phyloP scores from a whole-genome alignment of 1,284 basidiomycete species.

The Neotropicomus parvogracilis region DNA sequence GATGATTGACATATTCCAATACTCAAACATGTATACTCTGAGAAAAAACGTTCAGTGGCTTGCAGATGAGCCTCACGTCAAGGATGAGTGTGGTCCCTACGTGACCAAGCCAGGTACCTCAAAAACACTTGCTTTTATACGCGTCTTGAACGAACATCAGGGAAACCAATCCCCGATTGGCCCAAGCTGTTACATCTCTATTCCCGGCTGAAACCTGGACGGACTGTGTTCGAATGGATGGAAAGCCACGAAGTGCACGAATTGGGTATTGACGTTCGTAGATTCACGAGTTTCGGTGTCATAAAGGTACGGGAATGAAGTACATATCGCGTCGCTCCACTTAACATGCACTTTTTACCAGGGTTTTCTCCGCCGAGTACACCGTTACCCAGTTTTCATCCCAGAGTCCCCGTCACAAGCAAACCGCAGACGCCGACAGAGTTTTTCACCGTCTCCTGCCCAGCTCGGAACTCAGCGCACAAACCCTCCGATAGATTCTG shows the following conservation, averaged over 20 bases:
- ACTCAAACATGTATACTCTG: constrained; percentile 95
- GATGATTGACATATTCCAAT: constrained; percentile 95
- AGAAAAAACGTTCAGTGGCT: constrained; percentile 83
- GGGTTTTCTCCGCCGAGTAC: constrained; percentile 91
- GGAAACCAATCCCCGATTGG: constrained; percentile 68
- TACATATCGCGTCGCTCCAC: background rate
- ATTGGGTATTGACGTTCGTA: constrained; percentile 82
- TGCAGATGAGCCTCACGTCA: constrained; percentile 78
- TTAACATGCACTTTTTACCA: constrained; percentile 25
- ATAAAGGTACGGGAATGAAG: constrained; percentile 66
- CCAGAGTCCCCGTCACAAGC: constrained; percentile 32
- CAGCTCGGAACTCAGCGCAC: constrained; percentile 27
- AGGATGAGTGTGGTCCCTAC: constrained; percentile 86
- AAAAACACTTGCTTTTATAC: background rate
- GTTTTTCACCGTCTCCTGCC: constrained; percentile 34
- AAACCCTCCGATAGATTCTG: constrained; percentile 23
- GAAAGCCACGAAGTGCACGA: constrained; percentile 68
- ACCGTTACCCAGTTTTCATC: constrained; percentile 84
- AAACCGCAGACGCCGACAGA: constrained; percentile 42
- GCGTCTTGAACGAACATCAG: constrained; percentile 29
- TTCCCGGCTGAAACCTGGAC: constrained; percentile 80
- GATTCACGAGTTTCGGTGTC: constrained; percentile 98
- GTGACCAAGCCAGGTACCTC: constrained; percentile 69
- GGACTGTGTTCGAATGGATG: constrained; percentile 89
- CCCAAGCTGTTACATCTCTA: constrained; percentile 83